Evolutionary conservation across 768 basidiomycete genomes (phyloP), one percentile per base, ranked within the genome.

Genomic region (Termitomyces sp.): DNA sequence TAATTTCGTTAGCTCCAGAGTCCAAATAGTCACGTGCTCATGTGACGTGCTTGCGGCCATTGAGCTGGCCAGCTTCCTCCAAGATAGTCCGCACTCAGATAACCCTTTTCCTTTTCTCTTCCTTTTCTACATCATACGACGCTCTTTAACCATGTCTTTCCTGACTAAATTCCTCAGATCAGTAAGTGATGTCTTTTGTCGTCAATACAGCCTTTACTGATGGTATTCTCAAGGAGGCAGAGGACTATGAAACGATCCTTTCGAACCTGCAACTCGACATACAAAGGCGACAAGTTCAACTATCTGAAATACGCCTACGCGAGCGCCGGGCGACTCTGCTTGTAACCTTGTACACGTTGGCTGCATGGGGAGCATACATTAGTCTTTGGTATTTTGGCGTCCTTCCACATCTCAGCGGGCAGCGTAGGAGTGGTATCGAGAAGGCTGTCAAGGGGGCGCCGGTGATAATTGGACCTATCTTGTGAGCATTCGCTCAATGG

Each of bases 281-380:
- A 56, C 82, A 85, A 67, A 85, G 87, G 60, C 84, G 89, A 14
- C 87, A 91, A 71, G 78, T 82, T 42, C 80, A 82, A 57, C 82
- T 95, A 16, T 84, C 88, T 1, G 93, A 93, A 68, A 89, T 96
- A 62, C 85, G 91, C n/a, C 73, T 91, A 55, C 84, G 93, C 42
- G 92, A 96, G 71, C 83, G 91, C 32, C 80, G 93, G 9, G 79
- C 91, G 1, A 89, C 88, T 20, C 76, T 93, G 51, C 77, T 88
- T 45, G 85, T 87, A 49, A 93, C 94, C 0, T 68, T 93, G 2
- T 94, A 92, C 69, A 86, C 91, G 1, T 71, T 94, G 65, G 83
- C 85, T 5, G 71, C 75, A 52, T 95, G 93, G 92, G 78, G 83
- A 49, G 75, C 77, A 20, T 93, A 91, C 72, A 79, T 88, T 60